Percentiles rank a stretch among this genome's conserved stretches.
Evolutionary conservation across 331 rosid species (phyloP).

Genomic region (Cydonia oblonga): DNA sequence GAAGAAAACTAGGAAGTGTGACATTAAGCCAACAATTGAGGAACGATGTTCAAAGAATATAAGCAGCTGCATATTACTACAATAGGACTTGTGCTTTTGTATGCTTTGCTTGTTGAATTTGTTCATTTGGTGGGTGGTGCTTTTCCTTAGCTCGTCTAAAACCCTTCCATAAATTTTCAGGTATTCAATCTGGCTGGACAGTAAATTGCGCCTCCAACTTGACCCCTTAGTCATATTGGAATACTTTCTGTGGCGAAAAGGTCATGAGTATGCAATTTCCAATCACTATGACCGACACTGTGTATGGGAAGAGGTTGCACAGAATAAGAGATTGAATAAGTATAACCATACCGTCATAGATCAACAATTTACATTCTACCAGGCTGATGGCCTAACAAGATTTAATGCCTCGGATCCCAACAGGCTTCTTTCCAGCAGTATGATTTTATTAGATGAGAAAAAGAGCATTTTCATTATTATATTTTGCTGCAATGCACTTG

Average conservation of each 20-base stretch:
- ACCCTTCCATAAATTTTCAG: slow-evolving; percentile 24
- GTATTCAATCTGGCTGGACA: slow-evolving; percentile 93
- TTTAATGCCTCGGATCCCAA: slow-evolving; percentile 64
- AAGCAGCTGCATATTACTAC: neutral
- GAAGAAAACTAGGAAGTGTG: neutral
- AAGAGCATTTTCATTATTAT: neutral
- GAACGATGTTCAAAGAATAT: neutral
- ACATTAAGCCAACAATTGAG: neutral
- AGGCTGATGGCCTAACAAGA: slow-evolving; percentile 78
- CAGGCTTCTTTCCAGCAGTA: slow-evolving; percentile 96
- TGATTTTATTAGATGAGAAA: slow-evolving; percentile 8
- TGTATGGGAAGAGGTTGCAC: slow-evolving; percentile 89
- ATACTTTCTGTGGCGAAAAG: slow-evolving; percentile 90
- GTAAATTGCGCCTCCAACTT: slow-evolving; percentile 82
- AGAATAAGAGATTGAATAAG: slow-evolving; percentile 80
- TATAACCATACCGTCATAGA: slow-evolving; percentile 72
- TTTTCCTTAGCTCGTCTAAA: neutral
- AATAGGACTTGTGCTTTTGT: neutral
- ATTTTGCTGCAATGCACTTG: neutral
- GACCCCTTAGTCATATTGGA: slow-evolving; percentile 86
- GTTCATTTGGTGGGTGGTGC: neutral
- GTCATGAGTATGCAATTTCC: slow-evolving; percentile 75
- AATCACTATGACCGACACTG: slow-evolving; percentile 89
- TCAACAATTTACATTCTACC: slow-evolving; percentile 69
- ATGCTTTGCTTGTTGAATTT: neutral